Evolutionary conservation across 2,329 filamentous ascomycete genomes (phyloP).

Genomic region (Sclerotinia minor): DNA sequence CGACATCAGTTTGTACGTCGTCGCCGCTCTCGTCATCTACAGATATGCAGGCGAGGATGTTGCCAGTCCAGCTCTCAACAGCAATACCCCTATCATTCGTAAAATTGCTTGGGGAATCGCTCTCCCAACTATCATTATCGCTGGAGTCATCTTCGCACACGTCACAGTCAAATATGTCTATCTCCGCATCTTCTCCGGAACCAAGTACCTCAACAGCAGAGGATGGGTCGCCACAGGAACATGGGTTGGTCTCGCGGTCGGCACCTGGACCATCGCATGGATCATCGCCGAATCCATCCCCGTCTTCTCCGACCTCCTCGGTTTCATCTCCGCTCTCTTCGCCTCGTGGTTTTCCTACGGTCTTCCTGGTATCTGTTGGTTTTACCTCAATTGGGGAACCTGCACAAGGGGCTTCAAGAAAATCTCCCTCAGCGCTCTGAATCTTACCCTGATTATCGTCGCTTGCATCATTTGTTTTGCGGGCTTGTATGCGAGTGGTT

Average conservation of each 20-base stretch:
- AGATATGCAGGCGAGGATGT: conserved; percentile 62
- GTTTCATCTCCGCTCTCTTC: conserved; percentile 55
- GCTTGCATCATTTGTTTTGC: conserved; percentile 28
- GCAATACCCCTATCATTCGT: conserved; percentile 52
- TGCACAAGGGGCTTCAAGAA: conserved; percentile 35
- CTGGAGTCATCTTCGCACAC: conserved; percentile 69
- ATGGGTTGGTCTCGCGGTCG: conserved; percentile 59
- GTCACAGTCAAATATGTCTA: conserved; percentile 68
- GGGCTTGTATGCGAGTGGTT: conserved; percentile 29
- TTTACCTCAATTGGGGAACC: conserved; percentile 49
- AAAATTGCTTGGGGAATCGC: conserved; percentile 70
- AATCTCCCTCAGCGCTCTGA: conserved; percentile 24
- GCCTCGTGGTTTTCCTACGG: conserved; percentile 61
- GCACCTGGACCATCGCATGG: conserved; percentile 62
- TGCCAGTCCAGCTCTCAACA: conserved; percentile 64
- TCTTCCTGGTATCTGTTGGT: conserved; percentile 50
- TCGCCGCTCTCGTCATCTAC: conserved; percentile 57
- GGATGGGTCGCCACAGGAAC: conserved; percentile 53
- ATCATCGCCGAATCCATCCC: conserved; percentile 69
- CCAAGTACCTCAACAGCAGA: conserved; percentile 44
- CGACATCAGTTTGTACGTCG: conserved; percentile 62
- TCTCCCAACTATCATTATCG: conserved; percentile 68
- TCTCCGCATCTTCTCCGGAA: conserved; percentile 59
- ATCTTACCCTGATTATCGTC: conserved; percentile 26
- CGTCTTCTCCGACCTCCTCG: conserved; percentile 64